Conservation (phyloP, 805 yeast genomes). For the Candida tallmaniae region DNA sequence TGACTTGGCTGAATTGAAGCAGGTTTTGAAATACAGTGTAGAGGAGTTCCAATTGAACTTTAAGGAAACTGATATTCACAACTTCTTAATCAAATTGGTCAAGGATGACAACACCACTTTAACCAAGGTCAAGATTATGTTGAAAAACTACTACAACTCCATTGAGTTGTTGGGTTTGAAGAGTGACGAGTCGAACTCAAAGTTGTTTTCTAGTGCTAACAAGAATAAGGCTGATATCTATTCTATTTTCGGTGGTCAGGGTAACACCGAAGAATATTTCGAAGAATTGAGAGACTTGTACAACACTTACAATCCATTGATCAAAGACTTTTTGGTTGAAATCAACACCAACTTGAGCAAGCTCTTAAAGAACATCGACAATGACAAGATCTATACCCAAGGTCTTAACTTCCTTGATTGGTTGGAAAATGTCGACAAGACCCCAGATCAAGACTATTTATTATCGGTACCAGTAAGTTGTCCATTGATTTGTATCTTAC, state of each 20-base stretch:
- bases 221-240: slow-evolving; percentile 45
- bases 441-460: slow-evolving; percentile 87
- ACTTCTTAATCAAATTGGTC: slow-evolving; percentile 72
- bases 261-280: slow-evolving; percentile 95
- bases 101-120: slow-evolving; percentile 53
- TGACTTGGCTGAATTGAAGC: slow-evolving; percentile 56
- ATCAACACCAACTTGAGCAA: slow-evolving; percentile 65
- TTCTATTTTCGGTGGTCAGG: slow-evolving; percentile 98
- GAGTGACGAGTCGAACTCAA: slow-evolving; percentile 53
- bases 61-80: slow-evolving; percentile 71
- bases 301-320: slow-evolving; percentile 68
- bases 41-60: slow-evolving; percentile 82
- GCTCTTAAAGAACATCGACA: slow-evolving; percentile 66
- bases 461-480: slow-evolving; percentile 91
- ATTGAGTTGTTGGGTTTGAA: slow-evolving; percentile 33
- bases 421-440: slow-evolving; percentile 78
- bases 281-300: slow-evolving; percentile 90
- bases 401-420: slow-evolving; percentile 87
- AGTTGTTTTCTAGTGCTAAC: neutral
- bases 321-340: slow-evolving; percentile 62
- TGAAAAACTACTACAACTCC: slow-evolving; percentile 67
- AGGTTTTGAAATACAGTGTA: slow-evolving; percentile 65
- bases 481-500: slow-evolving; percentile 96
- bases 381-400: slow-evolving; percentile 85
- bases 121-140: slow-evolving; percentile 65